Evolutionary conservation across 768 basidiomycete genomes (phyloP).

Genomic region (Leccinum incarnatum): DNA sequence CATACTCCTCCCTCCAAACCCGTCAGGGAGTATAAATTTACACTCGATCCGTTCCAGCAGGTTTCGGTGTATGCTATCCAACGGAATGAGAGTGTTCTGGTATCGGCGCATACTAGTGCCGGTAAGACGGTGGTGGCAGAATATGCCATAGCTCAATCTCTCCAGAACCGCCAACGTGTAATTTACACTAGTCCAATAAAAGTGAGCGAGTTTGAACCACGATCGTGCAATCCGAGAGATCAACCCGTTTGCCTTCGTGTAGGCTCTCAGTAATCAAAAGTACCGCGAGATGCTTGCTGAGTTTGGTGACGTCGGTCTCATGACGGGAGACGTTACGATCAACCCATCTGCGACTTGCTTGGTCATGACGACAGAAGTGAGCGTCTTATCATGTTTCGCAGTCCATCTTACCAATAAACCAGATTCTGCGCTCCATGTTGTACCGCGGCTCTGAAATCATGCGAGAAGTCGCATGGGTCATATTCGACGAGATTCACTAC

Average conservation of each 20-base stretch:
- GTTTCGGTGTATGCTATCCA: conserved; percentile 95
- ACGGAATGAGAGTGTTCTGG: conserved; percentile 94
- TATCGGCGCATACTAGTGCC: conserved; percentile 97
- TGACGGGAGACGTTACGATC: conserved; percentile 99
- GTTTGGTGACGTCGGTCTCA: conserved; percentile 97
- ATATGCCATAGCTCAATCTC: conserved; percentile 97
- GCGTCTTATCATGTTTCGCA: background rate
- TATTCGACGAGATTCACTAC: conserved; percentile 99
- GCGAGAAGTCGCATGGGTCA: conserved; percentile 99
- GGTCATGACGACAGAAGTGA: conserved; percentile 98
- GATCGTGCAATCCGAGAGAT: conserved; percentile 10
- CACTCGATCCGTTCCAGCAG: conserved; percentile 94
- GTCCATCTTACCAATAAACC: background rate
- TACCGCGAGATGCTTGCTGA: conserved; percentile 97
- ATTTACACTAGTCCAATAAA: conserved; percentile 99
- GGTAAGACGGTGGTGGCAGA: conserved; percentile 99
- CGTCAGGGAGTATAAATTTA: conserved; percentile 92
- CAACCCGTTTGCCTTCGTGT: conserved; percentile 21
- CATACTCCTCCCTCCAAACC: conserved; percentile 92
- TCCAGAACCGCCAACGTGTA: conserved; percentile 91
- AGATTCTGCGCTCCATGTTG: conserved; percentile 98
- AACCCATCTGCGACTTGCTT: conserved; percentile 96
- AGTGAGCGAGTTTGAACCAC: conserved; percentile 49
- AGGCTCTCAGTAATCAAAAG: conserved; percentile 99
- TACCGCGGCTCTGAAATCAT: conserved; percentile 98